phyloP scores from a whole-genome alignment of 345 rosid genomes.

The Adansonia digitata region DNA sequence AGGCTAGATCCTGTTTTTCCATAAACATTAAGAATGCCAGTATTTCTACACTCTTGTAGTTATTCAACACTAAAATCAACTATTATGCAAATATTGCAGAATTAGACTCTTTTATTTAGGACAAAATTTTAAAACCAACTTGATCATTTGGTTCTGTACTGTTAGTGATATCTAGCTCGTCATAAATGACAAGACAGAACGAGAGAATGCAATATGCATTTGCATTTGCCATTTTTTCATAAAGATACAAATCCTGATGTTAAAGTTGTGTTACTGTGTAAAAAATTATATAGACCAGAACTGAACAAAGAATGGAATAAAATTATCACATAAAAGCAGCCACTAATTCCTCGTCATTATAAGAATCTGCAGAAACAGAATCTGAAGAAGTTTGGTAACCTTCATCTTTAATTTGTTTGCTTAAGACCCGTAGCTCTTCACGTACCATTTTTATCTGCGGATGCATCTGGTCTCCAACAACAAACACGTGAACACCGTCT shows the following conservation, averaged over 20 bases:
- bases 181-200: not conserved
- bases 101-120: not conserved
- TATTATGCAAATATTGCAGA: not conserved
- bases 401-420: slow-evolving; percentile 58
- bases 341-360: not conserved
- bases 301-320: not conserved
- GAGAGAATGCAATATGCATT: not conserved
- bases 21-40: not conserved
- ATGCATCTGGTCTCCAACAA: slow-evolving; percentile 57
- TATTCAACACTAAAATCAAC: not conserved
- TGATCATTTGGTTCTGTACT: not conserved
- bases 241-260: not conserved
- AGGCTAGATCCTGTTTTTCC: not conserved
- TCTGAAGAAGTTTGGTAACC: slow-evolving; percentile 25
- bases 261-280: not conserved
- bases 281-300: not conserved
- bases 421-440: slow-evolving; percentile 31
- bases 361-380: slow-evolving; percentile 13
- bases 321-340: not conserved
- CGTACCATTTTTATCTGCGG: slow-evolving; percentile 39
- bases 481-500: slow-evolving; percentile 48
- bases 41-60: not conserved
- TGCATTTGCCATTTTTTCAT: not conserved
- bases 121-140: not conserved
- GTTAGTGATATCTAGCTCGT: not conserved